Conservation (phyloP, 2,329 filamentous ascomycete genomes). For the Graphiopsis chlorocephala region DNA sequence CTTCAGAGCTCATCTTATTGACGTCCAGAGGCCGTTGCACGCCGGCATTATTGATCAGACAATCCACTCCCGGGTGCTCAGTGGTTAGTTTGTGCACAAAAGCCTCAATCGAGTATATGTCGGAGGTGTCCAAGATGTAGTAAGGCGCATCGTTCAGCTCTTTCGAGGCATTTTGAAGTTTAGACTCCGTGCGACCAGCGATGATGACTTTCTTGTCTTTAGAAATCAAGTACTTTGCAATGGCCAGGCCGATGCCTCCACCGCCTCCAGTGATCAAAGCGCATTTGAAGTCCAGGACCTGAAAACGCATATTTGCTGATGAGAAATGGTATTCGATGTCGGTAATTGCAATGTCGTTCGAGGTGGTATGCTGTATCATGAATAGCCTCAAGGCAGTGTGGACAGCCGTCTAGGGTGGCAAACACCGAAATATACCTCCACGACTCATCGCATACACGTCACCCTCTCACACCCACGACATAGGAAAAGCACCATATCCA, state of each 20-base stretch:
- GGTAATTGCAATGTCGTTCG: neutral
- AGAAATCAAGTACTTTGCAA: conserved; percentile 48
- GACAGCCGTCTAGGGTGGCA: neutral
- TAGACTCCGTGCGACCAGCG: conserved; percentile 55
- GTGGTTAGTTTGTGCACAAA: conserved; percentile 47
- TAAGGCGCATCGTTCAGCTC: conserved; percentile 50
- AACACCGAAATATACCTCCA: neutral
- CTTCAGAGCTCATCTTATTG: conserved; percentile 33
- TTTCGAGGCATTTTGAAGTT: conserved; percentile 44
- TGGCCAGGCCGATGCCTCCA: conserved; percentile 52
- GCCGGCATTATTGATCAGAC: conserved; percentile 59
- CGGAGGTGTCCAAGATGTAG: conserved; percentile 53
- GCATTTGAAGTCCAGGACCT: conserved; percentile 40
- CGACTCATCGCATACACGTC: neutral
- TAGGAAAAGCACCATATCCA: neutral
- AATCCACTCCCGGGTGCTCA: conserved; percentile 56
- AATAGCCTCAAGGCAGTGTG: neutral
- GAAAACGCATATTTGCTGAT: conserved; percentile 9
- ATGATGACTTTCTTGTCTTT: conserved; percentile 53
- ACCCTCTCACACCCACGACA: neutral
- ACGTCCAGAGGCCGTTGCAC: conserved; percentile 55
- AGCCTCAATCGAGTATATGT: conserved; percentile 41
- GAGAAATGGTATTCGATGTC: neutral
- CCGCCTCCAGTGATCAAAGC: conserved; percentile 52
- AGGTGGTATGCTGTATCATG: neutral